Evolutionary conservation across 2,329 filamentous ascomycete genomes (phyloP), one percentile per base, ranked within the genome.

Genomic region (Cladosporium colombiae): DNA sequence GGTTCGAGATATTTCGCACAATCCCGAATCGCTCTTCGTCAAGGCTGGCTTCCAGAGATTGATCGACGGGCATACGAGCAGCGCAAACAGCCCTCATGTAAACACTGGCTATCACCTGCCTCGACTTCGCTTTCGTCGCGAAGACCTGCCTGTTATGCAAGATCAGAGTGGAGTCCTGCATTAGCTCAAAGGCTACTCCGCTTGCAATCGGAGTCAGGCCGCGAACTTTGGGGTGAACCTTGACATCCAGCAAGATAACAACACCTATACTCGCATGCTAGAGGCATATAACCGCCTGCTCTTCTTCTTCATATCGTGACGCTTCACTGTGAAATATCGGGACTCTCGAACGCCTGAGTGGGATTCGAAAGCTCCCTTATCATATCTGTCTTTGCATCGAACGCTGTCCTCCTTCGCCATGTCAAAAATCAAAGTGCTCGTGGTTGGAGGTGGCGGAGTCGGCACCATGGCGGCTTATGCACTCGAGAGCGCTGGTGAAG

Each of bases 401-500:
- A 21, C 7, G 11, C n/a, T 46, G 10, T 10, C 5, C 40, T 46
- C 0, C n/a, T 46, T 4, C 40, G 1, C 40, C 2, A 63, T 63
- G 61, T 18, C 61, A 14, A 81, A 80, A 67, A 67, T 76, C 3
- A 79, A 75, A 27, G 78, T 87, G 3, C 79, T 87, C 5, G 72
- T 88, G 5, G 75, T 88, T 16, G 86, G 86, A 23, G 78, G 79
- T 11, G 86, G 86, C 10, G 84, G 83, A 7, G 81, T 87, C 1
- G 86, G 86, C 27, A 82, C 84, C 0, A 84, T 88, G 70, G 82
- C 83, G 3, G 84, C 84, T 5, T 81, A 85, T 52, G 83, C 82
- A 29, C 78, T 88, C 21, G 82, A 88, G 71, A 72, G 75, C 6
- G 83, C 83, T 5, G 80, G 80, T 8, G 75, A 78, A 23, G 84